Conservation (phyloP, 192 early-diverging fungal species). For the Ambispora gerdemannii region DNA sequence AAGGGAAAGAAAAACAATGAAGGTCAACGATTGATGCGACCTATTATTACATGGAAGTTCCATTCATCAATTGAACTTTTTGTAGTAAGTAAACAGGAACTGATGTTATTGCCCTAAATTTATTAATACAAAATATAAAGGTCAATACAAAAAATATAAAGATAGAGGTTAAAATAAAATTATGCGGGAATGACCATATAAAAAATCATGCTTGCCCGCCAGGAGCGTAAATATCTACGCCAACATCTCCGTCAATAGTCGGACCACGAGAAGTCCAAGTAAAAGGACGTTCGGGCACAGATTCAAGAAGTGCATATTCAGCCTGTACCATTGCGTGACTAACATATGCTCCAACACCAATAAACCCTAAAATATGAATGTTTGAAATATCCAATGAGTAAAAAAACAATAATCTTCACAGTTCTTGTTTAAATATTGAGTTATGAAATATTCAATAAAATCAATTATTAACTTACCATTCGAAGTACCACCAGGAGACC, state of each 20-base stretch:
- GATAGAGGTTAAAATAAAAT: not conserved
- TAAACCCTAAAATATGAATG: conserved; percentile 45
- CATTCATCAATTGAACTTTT: conserved; percentile 78
- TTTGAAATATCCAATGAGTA: not conserved
- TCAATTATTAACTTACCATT: conserved; percentile 36
- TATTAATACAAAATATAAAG: not conserved
- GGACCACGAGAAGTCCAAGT: conserved; percentile 93
- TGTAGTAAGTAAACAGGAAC: conserved; percentile 78
- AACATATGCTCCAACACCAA: conserved; percentile 91
- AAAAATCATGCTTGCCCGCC: conserved; percentile 51
- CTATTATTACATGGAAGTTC: conserved; percentile 78
- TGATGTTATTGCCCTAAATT: conserved; percentile 76
- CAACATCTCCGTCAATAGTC: conserved; percentile 76
- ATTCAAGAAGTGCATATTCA: conserved; percentile 80
- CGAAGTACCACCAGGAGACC: conserved; percentile 78
- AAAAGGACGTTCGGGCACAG: conserved; percentile 72
- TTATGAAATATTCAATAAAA: not conserved
- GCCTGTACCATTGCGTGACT: conserved; percentile 80
- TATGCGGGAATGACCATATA: not conserved
- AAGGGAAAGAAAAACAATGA: too few species aligned
- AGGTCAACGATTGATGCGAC: conserved; percentile 33
- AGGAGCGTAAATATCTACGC: conserved; percentile 79
- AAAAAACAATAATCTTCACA: too few species aligned
- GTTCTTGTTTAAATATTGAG: not conserved
- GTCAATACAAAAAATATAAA: not conserved